A percentile compares a stretch with the other conserved stretches of the same genome.
Conservation (phyloP, 768 basidiomycete species). For the Kwoniella sp. region DNA sequence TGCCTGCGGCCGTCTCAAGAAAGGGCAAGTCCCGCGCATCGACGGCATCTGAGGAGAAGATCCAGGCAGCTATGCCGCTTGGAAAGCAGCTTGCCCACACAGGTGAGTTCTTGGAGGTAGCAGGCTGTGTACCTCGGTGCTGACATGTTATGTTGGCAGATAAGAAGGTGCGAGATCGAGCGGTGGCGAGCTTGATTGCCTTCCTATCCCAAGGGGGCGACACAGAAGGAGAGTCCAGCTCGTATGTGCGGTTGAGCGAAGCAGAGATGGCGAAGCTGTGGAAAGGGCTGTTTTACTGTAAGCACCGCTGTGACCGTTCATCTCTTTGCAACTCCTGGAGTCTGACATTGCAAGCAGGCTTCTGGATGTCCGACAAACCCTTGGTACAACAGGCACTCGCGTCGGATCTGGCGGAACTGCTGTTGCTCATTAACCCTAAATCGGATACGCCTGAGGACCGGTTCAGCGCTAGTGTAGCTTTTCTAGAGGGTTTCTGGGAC, state of each 20-base stretch:
- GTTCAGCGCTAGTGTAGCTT: slow-evolving; percentile 60
- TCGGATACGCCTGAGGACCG: slow-evolving; percentile 17
- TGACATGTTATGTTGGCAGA: slow-evolving; percentile 54
- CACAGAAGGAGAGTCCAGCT: slow-evolving; percentile 16
- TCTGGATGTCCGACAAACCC: slow-evolving; percentile 99
- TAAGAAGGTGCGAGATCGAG: slow-evolving; percentile 86
- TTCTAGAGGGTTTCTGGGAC: slow-evolving; percentile 86
- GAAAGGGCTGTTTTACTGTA: slow-evolving; percentile 98
- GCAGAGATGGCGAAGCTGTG: slow-evolving; percentile 85
- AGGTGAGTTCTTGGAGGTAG: slow-evolving; percentile 60
- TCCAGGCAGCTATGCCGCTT: slow-evolving; percentile 58
- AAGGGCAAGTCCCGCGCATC: slow-evolving; percentile 33
- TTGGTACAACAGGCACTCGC: slow-evolving; percentile 90
- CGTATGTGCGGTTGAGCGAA: slow-evolving; percentile 58
- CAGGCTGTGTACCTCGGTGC: neutral
- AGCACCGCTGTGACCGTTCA: slow-evolving; percentile 34
- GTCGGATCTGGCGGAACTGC: slow-evolving; percentile 72
- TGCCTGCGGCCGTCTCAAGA: slow-evolving; percentile 12
- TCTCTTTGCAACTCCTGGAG: neutral
- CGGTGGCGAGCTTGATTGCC: slow-evolving; percentile 68
- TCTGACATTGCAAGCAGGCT: too few relatives aligned
- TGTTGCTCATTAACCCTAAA: slow-evolving; percentile 62
- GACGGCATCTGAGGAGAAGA: slow-evolving; percentile 12
- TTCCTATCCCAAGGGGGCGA: slow-evolving; percentile 62
- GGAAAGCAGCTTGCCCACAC: slow-evolving; percentile 90